Base-by-base conservation (phyloP, 805 yeast genomes). In the Nakazawaea holstii region DNA sequence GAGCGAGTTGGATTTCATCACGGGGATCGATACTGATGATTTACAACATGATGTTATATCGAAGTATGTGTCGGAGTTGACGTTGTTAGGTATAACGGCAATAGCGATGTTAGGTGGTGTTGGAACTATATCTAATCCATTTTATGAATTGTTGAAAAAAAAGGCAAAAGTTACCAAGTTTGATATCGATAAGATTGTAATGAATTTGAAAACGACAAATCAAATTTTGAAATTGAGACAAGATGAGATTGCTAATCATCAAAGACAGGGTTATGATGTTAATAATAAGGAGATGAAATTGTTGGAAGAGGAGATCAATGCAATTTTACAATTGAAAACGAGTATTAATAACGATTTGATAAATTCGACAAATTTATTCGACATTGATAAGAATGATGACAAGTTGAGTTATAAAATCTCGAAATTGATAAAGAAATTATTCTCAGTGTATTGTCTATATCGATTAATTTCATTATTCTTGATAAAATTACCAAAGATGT, bases 61-160 rank as follows among this genome's bases (percentile, higher is more conserved):
- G 41, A 59, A 61, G 15, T 72, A 76, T 45, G 64, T 77, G 39
- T 72, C 69, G 51, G 74, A 76, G 53, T 55, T 77, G 29, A 67
- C 74, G 3, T 57, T 77, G 39, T 62, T 73, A 27, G 83, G 83
- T 0, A 70, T 77, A 29, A 65, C 76, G n/a, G 67, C 73, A 43
- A 65, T 77, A 45, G 76, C 80, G 0, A 52, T 73, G 1, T 59
- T 77, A 15, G 75, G 78, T 9, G 82, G 82, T 2, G 67, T 77
- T 38, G 82, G 81, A 1, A 72, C 77, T 6, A 60, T 73, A 11
- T 68, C 77, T 37, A 73, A 78, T 0, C 71, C 79, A 8, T 68
- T 54, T 45, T 58, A 59, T 39, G 49, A 54, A 8, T 58, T 52
- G 41, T 38, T 57, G 39, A 57, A 59, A 41, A 59, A 53, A 38